Percentiles rank a stretch among this genome's conserved stretches.
Evolutionary conservation across 2,329 filamentous ascomycete species (phyloP).

Genomic region (Neonectria magnoliae): DNA sequence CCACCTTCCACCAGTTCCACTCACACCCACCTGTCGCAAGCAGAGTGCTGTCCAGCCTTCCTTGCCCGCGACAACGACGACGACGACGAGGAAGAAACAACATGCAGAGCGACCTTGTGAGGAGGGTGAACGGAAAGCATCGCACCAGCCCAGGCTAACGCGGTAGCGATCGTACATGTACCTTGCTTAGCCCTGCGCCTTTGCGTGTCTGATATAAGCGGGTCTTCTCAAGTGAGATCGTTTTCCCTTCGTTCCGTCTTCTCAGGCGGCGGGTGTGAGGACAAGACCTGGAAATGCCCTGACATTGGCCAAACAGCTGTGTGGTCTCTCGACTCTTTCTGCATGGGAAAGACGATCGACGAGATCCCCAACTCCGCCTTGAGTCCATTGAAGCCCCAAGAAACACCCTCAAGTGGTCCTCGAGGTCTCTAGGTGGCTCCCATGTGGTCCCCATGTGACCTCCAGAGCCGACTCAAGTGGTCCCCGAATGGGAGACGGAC

Average conservation of each 20-base stretch:
- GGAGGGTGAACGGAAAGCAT: background rate
- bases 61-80: background rate
- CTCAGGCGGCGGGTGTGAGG: background rate
- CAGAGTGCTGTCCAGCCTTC: background rate
- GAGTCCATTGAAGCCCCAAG: background rate
- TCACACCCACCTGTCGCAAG: background rate
- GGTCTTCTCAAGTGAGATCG: background rate
- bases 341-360: background rate
- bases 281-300: background rate
- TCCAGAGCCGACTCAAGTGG: slow-evolving; percentile 11
- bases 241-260: background rate
- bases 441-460: slow-evolving; percentile 1
- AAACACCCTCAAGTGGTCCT: background rate
- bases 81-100: slow-evolving; percentile 5
- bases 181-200: slow-evolving; percentile 2
- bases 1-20: background rate
- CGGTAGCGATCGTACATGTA: background rate
- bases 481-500: background rate
- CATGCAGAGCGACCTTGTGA: slow-evolving; percentile 7
- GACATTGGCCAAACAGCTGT: slow-evolving; percentile 1
- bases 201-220: background rate
- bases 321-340: background rate
- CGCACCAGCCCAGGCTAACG: slow-evolving; percentile 8
- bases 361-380: background rate
- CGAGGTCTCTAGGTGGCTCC: background rate